Evolutionary conservation across 1,284 basidiomycete species (phyloP).

Genomic region (Pseudozyma hubeiensis): DNA sequence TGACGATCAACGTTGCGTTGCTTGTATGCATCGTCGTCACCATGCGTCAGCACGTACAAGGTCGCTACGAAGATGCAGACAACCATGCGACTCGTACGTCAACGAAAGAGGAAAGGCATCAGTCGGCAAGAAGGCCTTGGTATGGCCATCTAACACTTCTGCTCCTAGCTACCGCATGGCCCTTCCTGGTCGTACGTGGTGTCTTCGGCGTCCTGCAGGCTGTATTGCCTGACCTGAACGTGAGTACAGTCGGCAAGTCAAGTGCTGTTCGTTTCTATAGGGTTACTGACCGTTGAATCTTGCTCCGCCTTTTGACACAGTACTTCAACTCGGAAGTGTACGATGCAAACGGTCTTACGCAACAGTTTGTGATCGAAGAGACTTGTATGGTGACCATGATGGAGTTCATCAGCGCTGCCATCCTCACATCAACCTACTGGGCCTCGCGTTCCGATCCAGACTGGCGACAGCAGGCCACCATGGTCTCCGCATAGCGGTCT

Average conservation of each 20-base stretch:
- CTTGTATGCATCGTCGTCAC: slow-evolving; percentile 25
- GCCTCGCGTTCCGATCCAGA: slow-evolving; percentile 5
- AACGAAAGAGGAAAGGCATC: not conserved
- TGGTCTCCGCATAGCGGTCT: too few species aligned
- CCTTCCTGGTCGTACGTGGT: slow-evolving; percentile 41
- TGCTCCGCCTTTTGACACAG: not conserved
- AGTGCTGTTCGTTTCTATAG: not conserved
- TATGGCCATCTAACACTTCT: slow-evolving; percentile 33
- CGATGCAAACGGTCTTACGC: slow-evolving; percentile 21
- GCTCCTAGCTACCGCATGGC: slow-evolving; percentile 41
- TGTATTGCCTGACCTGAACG: slow-evolving; percentile 28
- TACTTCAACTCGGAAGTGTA: slow-evolving; percentile 40
- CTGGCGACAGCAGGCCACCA: not conserved
- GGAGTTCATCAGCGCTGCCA: slow-evolving; percentile 40
- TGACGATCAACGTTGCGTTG: slow-evolving; percentile 21
- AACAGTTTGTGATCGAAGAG: slow-evolving; percentile 30
- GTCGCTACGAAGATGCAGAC: not conserved
- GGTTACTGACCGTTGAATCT: not conserved
- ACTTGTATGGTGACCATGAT: slow-evolving; percentile 38
- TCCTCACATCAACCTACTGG: slow-evolving; percentile 36
- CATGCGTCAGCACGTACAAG: slow-evolving; percentile 17
- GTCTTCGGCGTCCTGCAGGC: slow-evolving; percentile 42
- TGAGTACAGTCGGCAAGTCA: slow-evolving; percentile 3
- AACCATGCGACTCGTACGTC: not conserved
- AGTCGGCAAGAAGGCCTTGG: slow-evolving; percentile 12